Conservation (phyloP, 495 filamentous ascomycete species). For the Hypoxylon crocopeplum region DNA sequence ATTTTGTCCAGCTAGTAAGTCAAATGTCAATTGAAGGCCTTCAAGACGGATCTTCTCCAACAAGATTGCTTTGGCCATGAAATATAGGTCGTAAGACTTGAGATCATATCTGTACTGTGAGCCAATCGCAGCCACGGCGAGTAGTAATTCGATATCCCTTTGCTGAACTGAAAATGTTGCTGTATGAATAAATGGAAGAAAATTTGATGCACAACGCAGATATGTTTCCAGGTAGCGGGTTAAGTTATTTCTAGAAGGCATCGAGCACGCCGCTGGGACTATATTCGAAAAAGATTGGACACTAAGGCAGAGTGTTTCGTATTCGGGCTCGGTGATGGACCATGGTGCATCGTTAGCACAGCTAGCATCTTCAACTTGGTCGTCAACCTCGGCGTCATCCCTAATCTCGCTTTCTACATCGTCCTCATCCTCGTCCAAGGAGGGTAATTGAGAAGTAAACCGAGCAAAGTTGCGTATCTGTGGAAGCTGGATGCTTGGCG, state of each 20-base stretch:
- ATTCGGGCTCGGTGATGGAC: conserved; percentile 58
- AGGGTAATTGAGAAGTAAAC: conserved; percentile 24
- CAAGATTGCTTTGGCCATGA: conserved; percentile 51
- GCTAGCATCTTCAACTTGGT: background rate
- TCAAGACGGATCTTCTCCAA: conserved; percentile 55
- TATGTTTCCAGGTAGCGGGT: conserved; percentile 59
- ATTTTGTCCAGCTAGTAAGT: conserved; percentile 43
- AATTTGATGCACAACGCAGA: conserved; percentile 57
- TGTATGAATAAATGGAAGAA: conserved; percentile 59
- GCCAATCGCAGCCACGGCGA: conserved; percentile 57
- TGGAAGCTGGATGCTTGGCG: conserved; percentile 34
- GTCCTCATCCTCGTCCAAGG: conserved; percentile 9
- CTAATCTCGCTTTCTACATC: background rate
- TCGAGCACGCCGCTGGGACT: conserved; percentile 56
- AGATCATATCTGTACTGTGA: conserved; percentile 60
- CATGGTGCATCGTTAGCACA: conserved; percentile 42
- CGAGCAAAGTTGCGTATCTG: conserved; percentile 28
- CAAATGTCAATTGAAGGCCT: conserved; percentile 54
- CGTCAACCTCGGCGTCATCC: background rate
- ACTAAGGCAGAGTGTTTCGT: conserved; percentile 54
- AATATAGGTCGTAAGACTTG: conserved; percentile 57
- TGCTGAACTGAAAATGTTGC: conserved; percentile 56
- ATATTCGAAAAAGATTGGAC: conserved; percentile 58
- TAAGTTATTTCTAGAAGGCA: conserved; percentile 55
- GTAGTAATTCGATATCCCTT: conserved; percentile 53